Conservation (phyloP, 139 green algal species). For the Yamagishiella unicocca region DNA sequence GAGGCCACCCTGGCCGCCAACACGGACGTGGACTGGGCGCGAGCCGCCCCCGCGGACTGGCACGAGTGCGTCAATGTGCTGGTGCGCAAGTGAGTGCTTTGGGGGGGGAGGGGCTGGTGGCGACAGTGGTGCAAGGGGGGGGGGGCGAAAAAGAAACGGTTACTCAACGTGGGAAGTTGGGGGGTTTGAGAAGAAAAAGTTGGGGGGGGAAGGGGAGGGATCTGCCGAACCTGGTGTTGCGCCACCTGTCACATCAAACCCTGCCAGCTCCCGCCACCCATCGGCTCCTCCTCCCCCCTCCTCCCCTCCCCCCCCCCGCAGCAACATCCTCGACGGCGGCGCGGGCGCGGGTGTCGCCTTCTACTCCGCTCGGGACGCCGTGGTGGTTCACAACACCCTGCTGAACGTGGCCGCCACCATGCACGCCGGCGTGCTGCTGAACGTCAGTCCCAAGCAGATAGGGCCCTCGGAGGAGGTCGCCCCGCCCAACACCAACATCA, state of each 20-base stretch:
- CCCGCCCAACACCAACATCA: constrained; percentile 47
- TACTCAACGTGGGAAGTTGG: too few species aligned
- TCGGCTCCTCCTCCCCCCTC: background rate
- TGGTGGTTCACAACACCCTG: constrained; percentile 45
- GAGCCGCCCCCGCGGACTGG: background rate
- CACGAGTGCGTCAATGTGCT: constrained; percentile 37
- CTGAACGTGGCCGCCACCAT: constrained; percentile 25
- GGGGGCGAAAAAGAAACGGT: background rate
- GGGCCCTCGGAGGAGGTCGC: background rate
- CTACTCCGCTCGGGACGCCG: constrained; percentile 28
- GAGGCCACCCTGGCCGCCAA: constrained; percentile 26
- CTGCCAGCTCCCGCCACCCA: too few species aligned
- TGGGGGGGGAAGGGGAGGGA: too few species aligned
- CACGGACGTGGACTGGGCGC: constrained; percentile 40
- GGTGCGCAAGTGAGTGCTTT: constrained; percentile 3
- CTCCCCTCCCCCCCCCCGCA: background rate
- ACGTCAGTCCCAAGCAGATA: constrained; percentile 43
- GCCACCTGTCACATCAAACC: too few species aligned
- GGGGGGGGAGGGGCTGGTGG: background rate
- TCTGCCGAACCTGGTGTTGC: too few species aligned
- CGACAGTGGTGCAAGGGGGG: background rate
- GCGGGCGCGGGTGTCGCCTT: constrained; percentile 40
- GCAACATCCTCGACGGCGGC: constrained; percentile 38
- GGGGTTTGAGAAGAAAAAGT: too few species aligned
- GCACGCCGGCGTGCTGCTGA: constrained; percentile 38